These are phyloP conservation scores for Trypanosoma rangeli DNA, from an alignment of 208 protist species.

Conservation along the genomic window DNA sequence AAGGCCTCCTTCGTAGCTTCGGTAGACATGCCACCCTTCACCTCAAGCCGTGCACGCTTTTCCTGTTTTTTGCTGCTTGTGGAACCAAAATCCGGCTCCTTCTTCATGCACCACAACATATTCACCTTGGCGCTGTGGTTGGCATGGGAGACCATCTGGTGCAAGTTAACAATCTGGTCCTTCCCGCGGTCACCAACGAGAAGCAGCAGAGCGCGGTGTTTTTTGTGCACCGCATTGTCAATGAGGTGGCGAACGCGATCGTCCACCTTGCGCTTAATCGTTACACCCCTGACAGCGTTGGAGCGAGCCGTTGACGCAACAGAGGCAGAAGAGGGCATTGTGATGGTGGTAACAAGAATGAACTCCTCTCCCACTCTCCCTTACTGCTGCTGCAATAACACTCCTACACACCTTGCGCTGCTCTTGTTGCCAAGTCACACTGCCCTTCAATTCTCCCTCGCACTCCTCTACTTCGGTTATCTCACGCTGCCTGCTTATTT, in stretches of 20 bases:
- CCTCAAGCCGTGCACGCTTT: constrained; percentile 93
- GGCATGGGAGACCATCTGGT: constrained; percentile 98
- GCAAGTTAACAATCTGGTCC: constrained; percentile 98
- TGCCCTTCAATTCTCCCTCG: neutral
- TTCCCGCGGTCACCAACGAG: constrained; percentile 98
- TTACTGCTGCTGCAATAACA: neutral
- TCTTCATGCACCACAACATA: constrained; percentile 99
- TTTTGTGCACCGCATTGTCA: constrained; percentile 95
- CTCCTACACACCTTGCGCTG: neutral
- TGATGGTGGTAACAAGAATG: constrained; percentile 7
- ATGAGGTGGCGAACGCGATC: constrained; percentile 95
- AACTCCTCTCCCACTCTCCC: neutral
- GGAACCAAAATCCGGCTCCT: constrained; percentile 97
- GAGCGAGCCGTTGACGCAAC: constrained; percentile 35
- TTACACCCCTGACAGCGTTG: constrained; percentile 30
- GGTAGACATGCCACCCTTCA: constrained; percentile 92
- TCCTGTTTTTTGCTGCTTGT: constrained; percentile 94
- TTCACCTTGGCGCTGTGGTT: constrained; percentile 95
- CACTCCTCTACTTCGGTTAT: neutral
- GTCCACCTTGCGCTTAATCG: constrained; percentile 93
- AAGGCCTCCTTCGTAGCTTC: constrained; percentile 97
- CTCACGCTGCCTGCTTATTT: neutral
- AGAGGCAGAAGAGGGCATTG: constrained; percentile 32
- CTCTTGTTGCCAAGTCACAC: no score
- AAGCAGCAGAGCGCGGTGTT: constrained; percentile 97